Conservation (phyloP, 768 basidiomycete genomes). For the Tubosaeta sp. region DNA sequence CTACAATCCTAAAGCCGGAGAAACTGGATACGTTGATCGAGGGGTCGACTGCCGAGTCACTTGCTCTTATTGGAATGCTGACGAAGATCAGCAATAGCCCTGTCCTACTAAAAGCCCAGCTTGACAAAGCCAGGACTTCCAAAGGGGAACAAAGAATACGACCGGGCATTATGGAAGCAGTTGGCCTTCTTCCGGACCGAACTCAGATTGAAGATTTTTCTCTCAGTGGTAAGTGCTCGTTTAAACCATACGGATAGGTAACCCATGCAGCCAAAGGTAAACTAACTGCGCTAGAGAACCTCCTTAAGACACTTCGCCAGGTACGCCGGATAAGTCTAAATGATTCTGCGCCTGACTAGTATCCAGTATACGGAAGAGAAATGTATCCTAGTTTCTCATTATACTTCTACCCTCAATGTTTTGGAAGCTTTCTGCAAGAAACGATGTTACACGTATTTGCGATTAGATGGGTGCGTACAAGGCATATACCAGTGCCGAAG, state of each 20-base stretch:
- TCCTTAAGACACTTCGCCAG: slow-evolving; percentile 58
- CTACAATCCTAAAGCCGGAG: slow-evolving; percentile 67
- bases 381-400: slow-evolving; percentile 95
- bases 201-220: slow-evolving; percentile 66
- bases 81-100: slow-evolving; percentile 95
- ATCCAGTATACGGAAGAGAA: slow-evolving; percentile 80
- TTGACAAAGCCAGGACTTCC: slow-evolving; percentile 53
- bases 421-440: slow-evolving; percentile 82
- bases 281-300: slow-evolving; percentile 57
- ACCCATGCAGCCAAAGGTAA: slow-evolving; percentile 54
- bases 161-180: slow-evolving; percentile 54
- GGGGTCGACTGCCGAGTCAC: slow-evolving; percentile 69
- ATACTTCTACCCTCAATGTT: slow-evolving; percentile 89
- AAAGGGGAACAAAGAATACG: slow-evolving; percentile 40
- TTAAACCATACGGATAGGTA: not conserved
- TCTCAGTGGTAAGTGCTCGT: slow-evolving; percentile 61
- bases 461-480: slow-evolving; percentile 74
- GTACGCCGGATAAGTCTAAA: slow-evolving; percentile 32
- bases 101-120: slow-evolving; percentile 75
- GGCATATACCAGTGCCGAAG: not conserved
- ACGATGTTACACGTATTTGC: slow-evolving; percentile 69
- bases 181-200: slow-evolving; percentile 55
- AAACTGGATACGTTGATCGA: slow-evolving; percentile 65
- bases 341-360: slow-evolving; percentile 1
- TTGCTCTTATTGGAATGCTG: slow-evolving; percentile 74